phyloP scores from a whole-genome alignment of 2,329 filamentous ascomycete genomes.

The Aureobasidium pullulans region DNA sequence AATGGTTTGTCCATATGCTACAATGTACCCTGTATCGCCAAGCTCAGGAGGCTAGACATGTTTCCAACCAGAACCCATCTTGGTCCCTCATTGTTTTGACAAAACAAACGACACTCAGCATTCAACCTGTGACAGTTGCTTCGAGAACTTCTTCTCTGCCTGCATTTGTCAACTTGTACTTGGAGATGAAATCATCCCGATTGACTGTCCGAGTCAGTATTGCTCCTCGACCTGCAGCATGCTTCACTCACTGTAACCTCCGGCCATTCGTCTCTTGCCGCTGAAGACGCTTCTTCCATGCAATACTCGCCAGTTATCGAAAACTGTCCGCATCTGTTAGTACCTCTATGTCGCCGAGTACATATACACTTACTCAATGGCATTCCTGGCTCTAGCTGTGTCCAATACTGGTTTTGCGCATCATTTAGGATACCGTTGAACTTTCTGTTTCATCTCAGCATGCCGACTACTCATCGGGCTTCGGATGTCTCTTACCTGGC shows the following conservation, averaged over 20 bases:
- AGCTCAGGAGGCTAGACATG: too few relatives aligned
- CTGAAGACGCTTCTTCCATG: conserved; percentile 80
- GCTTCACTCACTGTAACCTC: conserved; percentile 68
- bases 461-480: too few relatives aligned
- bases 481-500: conserved; percentile 38
- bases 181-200: conserved; percentile 72
- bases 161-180: conserved; percentile 65
- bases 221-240: neutral
- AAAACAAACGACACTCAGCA: neutral
- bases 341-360: neutral
- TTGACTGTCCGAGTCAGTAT: conserved; percentile 48
- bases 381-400: conserved; percentile 70
- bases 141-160: conserved; percentile 23
- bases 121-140: conserved; percentile 27
- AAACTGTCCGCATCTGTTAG: conserved; percentile 49
- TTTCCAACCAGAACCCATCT: too few relatives aligned
- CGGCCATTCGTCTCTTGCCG: conserved; percentile 80
- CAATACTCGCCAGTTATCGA: conserved; percentile 92
- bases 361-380: conserved; percentile 56
- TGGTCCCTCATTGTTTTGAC: neutral
- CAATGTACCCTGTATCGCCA: too few relatives aligned
- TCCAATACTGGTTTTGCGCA: conserved; percentile 64
- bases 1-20: too few relatives aligned
- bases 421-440: conserved; percentile 65
- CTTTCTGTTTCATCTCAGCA: conserved; percentile 34